Conservation (phyloP, 1,284 basidiomycete species). For the Coniferiporia sulphurascens region DNA sequence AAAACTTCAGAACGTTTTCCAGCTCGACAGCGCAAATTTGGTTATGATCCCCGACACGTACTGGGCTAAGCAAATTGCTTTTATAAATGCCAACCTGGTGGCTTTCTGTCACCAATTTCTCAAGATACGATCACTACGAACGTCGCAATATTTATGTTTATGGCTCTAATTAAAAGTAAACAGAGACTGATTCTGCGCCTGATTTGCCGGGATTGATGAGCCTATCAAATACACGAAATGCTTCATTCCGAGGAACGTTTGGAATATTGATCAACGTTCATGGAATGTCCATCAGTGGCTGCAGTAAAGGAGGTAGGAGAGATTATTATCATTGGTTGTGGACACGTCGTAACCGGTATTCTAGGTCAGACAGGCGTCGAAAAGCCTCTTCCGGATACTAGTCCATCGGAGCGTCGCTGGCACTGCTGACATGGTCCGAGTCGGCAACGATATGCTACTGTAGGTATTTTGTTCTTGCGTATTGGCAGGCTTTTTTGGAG, state of each 20-base stretch:
- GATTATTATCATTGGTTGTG: conserved; percentile 75
- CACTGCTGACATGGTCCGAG: conserved; percentile 76
- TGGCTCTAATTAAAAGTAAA: too few relatives aligned
- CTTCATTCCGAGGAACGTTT: too few relatives aligned
- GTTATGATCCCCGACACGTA: conserved; percentile 35
- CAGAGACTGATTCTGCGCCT: too few relatives aligned
- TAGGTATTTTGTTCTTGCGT: conserved; percentile 33
- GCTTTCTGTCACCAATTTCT: background rate
- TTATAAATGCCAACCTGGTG: conserved; percentile 30
- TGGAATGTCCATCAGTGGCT: conserved; percentile 38
- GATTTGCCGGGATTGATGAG: too few relatives aligned
- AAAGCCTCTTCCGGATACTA: conserved; percentile 41
- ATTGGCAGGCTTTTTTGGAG: background rate
- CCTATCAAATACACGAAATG: too few relatives aligned
- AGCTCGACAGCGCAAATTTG: conserved; percentile 34
- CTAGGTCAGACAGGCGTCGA: conserved; percentile 40
- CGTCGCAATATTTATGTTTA: too few relatives aligned
- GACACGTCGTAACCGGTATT: conserved; percentile 79
- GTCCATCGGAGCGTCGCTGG: too few relatives aligned
- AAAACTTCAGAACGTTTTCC: conserved; percentile 26
- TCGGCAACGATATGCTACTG: conserved; percentile 69
- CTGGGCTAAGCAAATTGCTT: conserved; percentile 33
- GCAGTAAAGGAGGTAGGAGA: conserved; percentile 74
- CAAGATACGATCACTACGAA: too few relatives aligned
- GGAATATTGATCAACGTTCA: background rate